Conservation (phyloP, 1,284 basidiomycete genomes). For the Golubevia pallescens region DNA sequence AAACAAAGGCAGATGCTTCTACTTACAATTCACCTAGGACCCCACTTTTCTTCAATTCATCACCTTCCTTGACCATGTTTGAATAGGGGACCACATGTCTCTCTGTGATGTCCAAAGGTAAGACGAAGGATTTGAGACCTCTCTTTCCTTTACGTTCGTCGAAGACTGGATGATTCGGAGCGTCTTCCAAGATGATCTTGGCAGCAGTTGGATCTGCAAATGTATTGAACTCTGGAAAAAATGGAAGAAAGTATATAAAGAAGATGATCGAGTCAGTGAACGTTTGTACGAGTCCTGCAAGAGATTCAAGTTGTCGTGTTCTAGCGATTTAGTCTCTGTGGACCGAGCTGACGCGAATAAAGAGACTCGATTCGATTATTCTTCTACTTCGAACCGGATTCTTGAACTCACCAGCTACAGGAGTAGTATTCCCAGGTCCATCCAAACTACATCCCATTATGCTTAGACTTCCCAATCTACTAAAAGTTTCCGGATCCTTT, state of each 20-base stretch:
- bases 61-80: constrained; percentile 27
- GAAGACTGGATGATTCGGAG: constrained; percentile 13
- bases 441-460: constrained; percentile 59
- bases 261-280: neutral
- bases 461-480: constrained; percentile 41
- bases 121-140: constrained; percentile 36
- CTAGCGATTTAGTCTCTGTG: too few relatives aligned
- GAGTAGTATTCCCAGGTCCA: constrained; percentile 46
- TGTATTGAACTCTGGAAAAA: constrained; percentile 54
- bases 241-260: neutral
- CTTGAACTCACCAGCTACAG: neutral
- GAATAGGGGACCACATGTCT: constrained; percentile 47
- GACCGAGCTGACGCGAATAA: too few relatives aligned
- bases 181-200: constrained; percentile 39
- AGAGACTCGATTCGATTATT: too few relatives aligned
- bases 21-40: constrained; percentile 9
- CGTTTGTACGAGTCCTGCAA: too few relatives aligned
- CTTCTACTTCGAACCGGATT: too few relatives aligned
- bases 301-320: too few relatives aligned
- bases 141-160: constrained; percentile 2
- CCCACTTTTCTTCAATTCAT: constrained; percentile 14
- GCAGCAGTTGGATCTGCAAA: constrained; percentile 57
- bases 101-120: constrained; percentile 52
- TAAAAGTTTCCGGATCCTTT: constrained; percentile 51
- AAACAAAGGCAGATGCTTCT: neutral